Conservation (phyloP, 768 basidiomycete species). For the Galerina sulciceps region DNA sequence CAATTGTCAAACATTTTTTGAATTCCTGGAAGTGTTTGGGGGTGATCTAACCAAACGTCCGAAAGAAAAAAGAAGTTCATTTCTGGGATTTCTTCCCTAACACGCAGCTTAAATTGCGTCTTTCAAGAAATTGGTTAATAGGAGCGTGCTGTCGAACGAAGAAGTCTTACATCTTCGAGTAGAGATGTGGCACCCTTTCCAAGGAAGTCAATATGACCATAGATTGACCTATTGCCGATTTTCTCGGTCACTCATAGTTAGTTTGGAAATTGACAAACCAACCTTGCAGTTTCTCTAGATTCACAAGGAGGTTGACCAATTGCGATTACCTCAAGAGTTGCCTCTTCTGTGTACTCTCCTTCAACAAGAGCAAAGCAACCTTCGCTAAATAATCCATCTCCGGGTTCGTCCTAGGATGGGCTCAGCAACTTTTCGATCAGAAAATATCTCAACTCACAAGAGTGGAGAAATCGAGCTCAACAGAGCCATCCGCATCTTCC, state of each 20-base stretch:
- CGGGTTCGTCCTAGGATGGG: constrained; percentile 72
- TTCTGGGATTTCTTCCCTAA: constrained; percentile 73
- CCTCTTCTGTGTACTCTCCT: constrained; percentile 95
- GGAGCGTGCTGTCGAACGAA: background rate
- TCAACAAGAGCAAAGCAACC: constrained; percentile 95
- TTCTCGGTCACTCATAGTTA: constrained; percentile 12
- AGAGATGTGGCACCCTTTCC: constrained; percentile 93
- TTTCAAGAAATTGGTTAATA: constrained; percentile 29
- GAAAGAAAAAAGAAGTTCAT: constrained; percentile 92
- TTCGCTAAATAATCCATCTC: constrained; percentile 95
- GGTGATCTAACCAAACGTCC: constrained; percentile 94
- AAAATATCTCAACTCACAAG: constrained; percentile 55
- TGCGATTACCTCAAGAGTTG: constrained; percentile 85
- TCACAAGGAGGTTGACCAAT: constrained; percentile 99
- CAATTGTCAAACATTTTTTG: constrained; percentile 89
- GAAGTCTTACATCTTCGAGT: constrained; percentile 78
- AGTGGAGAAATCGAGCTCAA: constrained; percentile 86
- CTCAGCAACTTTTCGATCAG: background rate
- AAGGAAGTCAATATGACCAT: constrained; percentile 95
- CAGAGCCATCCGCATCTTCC: constrained; percentile 92
- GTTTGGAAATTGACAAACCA: constrained; percentile 19
- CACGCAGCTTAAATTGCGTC: constrained; percentile 64
- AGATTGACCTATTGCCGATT: constrained; percentile 72
- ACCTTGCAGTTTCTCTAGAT: constrained; percentile 83
- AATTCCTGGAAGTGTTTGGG: constrained; percentile 78